Percentiles rank a stretch among this genome's conserved stretches.
Conservation (phyloP, 2,329 filamentous ascomycete genomes). For the Westerdykella sp. region DNA sequence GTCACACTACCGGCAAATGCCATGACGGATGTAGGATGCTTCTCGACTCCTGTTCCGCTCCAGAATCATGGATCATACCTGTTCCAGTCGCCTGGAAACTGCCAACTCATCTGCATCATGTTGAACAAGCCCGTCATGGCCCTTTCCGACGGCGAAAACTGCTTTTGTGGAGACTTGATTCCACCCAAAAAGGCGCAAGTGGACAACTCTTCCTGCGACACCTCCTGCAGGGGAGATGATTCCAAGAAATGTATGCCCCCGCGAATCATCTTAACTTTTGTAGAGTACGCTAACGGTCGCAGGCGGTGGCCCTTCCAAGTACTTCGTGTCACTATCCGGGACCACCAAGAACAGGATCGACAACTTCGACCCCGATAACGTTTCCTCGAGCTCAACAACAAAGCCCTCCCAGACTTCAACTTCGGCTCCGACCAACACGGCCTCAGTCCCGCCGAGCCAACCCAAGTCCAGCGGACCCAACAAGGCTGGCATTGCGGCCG, state of each 20-base stretch:
- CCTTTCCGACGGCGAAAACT: conserved; percentile 55
- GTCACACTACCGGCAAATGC: conserved; percentile 20
- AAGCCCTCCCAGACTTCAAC: conserved; percentile 7
- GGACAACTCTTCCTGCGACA: conserved; percentile 56
- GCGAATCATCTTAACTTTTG: background rate
- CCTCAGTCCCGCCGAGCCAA: conserved; percentile 36
- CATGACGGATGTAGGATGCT: conserved; percentile 46
- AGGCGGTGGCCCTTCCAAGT: conserved; percentile 54
- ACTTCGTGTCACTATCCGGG: conserved; percentile 50
- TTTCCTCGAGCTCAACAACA: conserved; percentile 19
- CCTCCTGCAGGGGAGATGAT: conserved; percentile 58
- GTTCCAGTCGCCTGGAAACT: conserved; percentile 53
- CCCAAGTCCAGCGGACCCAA: conserved; percentile 48
- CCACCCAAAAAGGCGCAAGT: conserved; percentile 53
- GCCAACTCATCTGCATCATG: conserved; percentile 47
- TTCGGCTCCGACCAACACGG: conserved; percentile 19
- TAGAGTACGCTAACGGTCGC: conserved; percentile 15
- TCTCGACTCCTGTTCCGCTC: conserved; percentile 43
- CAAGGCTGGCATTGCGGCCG: conserved; percentile 78
- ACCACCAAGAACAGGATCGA: conserved; percentile 36
- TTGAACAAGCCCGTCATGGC: conserved; percentile 54
- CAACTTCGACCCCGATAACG: conserved; percentile 24
- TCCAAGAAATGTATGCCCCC: conserved; percentile 57
- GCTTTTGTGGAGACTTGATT: conserved; percentile 66
- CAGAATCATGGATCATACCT: conserved; percentile 44